These are phyloP conservation scores for Amoebophrya sp. DNA, from an alignment of 169 alveolate species.

Conservation along the genomic window DNA sequence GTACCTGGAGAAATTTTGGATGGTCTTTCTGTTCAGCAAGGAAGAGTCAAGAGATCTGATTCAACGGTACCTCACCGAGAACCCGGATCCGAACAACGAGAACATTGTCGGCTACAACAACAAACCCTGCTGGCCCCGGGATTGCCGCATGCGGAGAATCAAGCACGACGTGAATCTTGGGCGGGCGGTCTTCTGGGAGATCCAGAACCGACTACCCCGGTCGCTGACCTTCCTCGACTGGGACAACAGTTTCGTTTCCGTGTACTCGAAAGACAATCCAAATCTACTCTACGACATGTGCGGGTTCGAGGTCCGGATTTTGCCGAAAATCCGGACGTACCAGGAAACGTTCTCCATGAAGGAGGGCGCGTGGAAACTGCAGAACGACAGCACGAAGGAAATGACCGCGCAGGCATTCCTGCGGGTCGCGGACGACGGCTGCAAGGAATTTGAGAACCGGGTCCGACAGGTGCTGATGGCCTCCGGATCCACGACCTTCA, in stretches of 20 bases:
- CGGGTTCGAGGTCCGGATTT: slow-evolving; percentile 74
- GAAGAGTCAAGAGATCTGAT: slow-evolving; percentile 94
- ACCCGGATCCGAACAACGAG: slow-evolving; percentile 99
- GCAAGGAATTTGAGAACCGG: slow-evolving; percentile 61
- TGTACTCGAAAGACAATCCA: slow-evolving; percentile 98
- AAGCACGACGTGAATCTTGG: slow-evolving; percentile 80
- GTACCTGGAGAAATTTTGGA: slow-evolving; percentile 51
- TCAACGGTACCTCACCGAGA: slow-evolving; percentile 94
- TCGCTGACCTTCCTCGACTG: slow-evolving; percentile 92
- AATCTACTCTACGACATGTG: slow-evolving; percentile 91
- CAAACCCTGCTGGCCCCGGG: slow-evolving; percentile 99
- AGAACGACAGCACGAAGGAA: slow-evolving; percentile 93
- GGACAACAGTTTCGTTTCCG: slow-evolving; percentile 94
- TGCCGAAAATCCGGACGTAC: slow-evolving; percentile 49
- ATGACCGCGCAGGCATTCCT: slow-evolving; percentile 96
- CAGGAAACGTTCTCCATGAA: slow-evolving; percentile 46
- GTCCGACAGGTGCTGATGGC: slow-evolving; percentile 90
- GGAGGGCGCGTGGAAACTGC: slow-evolving; percentile 98
- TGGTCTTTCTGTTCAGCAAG: slow-evolving; percentile 86
- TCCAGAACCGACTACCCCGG: slow-evolving; percentile 97
- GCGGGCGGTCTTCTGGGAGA: slow-evolving; percentile 99
- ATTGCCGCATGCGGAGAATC: slow-evolving; percentile 98
- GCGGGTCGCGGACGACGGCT: slow-evolving; percentile 96
- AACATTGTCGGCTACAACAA: slow-evolving; percentile 97
- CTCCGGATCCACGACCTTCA: slow-evolving; percentile 98